Base-by-base conservation (phyloP, 2,329 filamentous ascomycete genomes). In the Verticillium nubilum region DNA sequence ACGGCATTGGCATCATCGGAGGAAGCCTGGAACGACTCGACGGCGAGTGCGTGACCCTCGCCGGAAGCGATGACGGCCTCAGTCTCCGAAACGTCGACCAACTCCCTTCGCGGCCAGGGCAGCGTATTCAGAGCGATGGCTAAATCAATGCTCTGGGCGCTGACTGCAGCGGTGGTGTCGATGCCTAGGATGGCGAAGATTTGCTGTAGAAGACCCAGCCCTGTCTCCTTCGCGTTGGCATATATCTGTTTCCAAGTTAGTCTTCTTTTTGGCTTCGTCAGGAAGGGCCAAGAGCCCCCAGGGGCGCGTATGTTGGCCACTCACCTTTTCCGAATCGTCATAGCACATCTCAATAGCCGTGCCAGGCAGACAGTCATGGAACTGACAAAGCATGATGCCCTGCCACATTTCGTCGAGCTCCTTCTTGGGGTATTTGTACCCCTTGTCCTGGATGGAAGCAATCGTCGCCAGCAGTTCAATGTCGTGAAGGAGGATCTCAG, bases 261-360 rank as follows among this genome's bases (percentile, higher is more conserved):
- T 63, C 33, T 25, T 10, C 26, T 9, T 23, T 15, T 31, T 23
- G 52, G 19, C 55, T 25, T 19, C 19, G 4, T 1, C 13, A 12
- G 17, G 10, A 29, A 9, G 6, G 37, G n/a, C n/a, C n/a, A n/a
- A n/a, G n/a, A n/a, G n/a, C n/a, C n/a, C n/a, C n/a, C n/a, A n/a
- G n/a, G n/a, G n/a, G n/a, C n/a, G n/a, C n/a, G n/a, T n/a, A n/a
- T n/a, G n/a, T n/a, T n/a, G n/a, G n/a, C n/a, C n/a, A n/a, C 70
- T 55, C 66, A 78, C 77, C 68, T 85, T 76, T 65, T 87, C 83
- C 0, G 85, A 87, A 65, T 89, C 86, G 66, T 87, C 83, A 63
- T 89, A 89, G 70, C 85, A 87, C 85, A 89, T 88, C 65, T 87
- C 84, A 61, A 89, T 89, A 3, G 80, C 83, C 63, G 84, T 88